Evolutionary conservation across 2,329 filamentous ascomycete genomes (phyloP).

Genomic region (Fusarium sterilihyphosum): DNA sequence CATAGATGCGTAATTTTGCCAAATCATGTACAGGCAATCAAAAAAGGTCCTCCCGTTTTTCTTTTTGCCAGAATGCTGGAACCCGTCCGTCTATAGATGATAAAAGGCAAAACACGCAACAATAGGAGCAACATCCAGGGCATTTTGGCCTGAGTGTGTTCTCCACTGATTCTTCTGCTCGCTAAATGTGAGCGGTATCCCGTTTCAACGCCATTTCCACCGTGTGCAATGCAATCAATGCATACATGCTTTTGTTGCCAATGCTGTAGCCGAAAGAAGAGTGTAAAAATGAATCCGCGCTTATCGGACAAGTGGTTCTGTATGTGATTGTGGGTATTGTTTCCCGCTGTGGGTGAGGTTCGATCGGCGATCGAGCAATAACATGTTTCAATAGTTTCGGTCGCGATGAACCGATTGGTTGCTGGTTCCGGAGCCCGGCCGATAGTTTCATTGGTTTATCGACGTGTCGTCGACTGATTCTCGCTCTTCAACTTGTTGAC

Average conservation of each 20-base stretch:
- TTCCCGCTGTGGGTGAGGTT: neutral
- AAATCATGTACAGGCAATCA: neutral
- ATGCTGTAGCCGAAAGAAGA: conserved; percentile 11
- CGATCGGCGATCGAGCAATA: conserved; percentile 16
- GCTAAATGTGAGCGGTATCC: conserved; percentile 1
- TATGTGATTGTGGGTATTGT: neutral
- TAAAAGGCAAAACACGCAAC: neutral
- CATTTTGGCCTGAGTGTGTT: neutral
- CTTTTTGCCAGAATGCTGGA: conserved; percentile 14
- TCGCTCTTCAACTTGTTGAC: conserved; percentile 58
- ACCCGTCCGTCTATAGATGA: conserved; percentile 36
- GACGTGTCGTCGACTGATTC: conserved; percentile 38
- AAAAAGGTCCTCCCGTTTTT: neutral
- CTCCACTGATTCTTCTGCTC: neutral
- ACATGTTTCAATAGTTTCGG: conserved; percentile 9
- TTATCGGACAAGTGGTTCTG: neutral
- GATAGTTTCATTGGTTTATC: conserved; percentile 8
- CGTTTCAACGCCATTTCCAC: conserved; percentile 34
- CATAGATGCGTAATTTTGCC: conserved; percentile 5
- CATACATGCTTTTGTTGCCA: conserved; percentile 28
- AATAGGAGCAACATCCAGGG: neutral
- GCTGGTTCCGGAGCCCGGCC: neutral
- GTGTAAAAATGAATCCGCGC: conserved; percentile 3
- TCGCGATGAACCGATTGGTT: conserved; percentile 1
- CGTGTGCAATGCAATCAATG: conserved; percentile 28